phyloP scores from a whole-genome alignment of 202 grass and related monocot genomes.

The Eragrostis tef region DNA sequence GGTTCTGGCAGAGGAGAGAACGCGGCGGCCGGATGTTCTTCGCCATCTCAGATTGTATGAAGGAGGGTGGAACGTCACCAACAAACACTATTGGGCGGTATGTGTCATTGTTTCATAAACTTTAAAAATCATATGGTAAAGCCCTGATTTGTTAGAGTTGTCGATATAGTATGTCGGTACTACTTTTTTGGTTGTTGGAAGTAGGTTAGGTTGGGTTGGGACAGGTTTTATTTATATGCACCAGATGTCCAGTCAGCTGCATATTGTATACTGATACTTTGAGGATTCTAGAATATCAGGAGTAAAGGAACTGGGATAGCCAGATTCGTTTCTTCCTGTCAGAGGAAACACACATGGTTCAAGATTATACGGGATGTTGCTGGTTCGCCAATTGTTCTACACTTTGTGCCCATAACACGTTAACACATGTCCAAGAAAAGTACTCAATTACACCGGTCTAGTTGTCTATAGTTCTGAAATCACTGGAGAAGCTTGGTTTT shows the following conservation, averaged over 20 bases:
- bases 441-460: not conserved
- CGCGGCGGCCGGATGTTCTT: conserved; percentile 71
- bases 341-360: not conserved
- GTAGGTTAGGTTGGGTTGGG: conserved; percentile 33
- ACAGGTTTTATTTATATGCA: conserved; percentile 18
- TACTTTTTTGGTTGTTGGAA: conserved; percentile 50
- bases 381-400: conserved; percentile 2
- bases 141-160: conserved; percentile 34
- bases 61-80: conserved; percentile 88
- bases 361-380: not conserved
- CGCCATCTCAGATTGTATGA: conserved; percentile 67
- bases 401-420: not conserved
- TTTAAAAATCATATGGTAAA: conserved; percentile 21
- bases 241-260: not conserved
- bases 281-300: conserved; percentile 27
- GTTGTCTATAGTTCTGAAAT: not conserved
- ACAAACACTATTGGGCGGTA: conserved; percentile 97
- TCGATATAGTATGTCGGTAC: not conserved
- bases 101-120: conserved; percentile 20
- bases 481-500: not conserved
- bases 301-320: conserved; percentile 6
- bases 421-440: not conserved
- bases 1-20: conserved; percentile 81
- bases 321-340: conserved; percentile 41
- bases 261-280: conserved; percentile 25